These are phyloP conservation scores for Solanum chmielewskii DNA, from an alignment of 257 asterid species.

Conservation along the genomic window DNA sequence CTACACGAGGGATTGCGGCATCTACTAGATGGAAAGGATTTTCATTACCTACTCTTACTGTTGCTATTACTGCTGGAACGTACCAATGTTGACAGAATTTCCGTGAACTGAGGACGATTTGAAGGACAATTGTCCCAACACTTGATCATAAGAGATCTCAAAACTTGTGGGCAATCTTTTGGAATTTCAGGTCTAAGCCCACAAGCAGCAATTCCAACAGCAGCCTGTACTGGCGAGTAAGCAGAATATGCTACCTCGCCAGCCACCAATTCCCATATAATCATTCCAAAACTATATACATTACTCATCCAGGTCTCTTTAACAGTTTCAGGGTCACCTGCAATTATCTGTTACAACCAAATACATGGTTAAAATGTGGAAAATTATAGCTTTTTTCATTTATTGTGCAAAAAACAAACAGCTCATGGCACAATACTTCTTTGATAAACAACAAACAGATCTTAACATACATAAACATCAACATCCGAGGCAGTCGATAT, in stretches of 20 bases:
- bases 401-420: not conserved
- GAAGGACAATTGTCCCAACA: constrained; percentile 91
- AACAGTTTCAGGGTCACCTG: constrained; percentile 94
- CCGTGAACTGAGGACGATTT: constrained; percentile 82
- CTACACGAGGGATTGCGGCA: constrained; percentile 1
- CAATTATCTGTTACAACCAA: constrained; percentile 48
- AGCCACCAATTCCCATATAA: constrained; percentile 79
- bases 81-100: constrained; percentile 41
- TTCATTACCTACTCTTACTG: constrained; percentile 31
- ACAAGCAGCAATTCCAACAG: constrained; percentile 98
- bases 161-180: constrained; percentile 66
- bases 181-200: constrained; percentile 96
- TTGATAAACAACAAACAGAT: not conserved
- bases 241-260: constrained; percentile 94
- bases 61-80: constrained; percentile 27
- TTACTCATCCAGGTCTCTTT: constrained; percentile 97
- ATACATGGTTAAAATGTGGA: not conserved
- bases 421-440: not conserved
- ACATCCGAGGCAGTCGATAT: not conserved
- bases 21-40: constrained; percentile 9
- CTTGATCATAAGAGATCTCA: constrained; percentile 57
- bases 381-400: not conserved
- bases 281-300: constrained; percentile 87
- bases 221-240: constrained; percentile 96
- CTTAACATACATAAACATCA: not conserved